phyloP scores from a whole-genome alignment of 2,329 filamentous ascomycete genomes.

The Talaromyces amestolkiae region DNA sequence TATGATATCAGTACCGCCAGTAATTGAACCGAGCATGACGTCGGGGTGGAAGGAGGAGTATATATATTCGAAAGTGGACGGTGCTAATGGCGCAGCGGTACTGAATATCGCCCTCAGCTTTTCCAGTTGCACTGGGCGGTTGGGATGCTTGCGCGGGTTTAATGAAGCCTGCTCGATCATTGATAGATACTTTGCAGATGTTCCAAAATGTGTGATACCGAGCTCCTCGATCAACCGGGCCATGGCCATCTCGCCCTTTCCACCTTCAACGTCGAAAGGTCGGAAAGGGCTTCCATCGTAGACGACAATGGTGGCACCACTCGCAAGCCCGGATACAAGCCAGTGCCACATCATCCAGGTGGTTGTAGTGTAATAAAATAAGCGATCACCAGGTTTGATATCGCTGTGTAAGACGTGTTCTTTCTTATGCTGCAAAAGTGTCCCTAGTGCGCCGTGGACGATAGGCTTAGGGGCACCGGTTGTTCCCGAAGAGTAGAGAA shows the following conservation, averaged over 20 bases:
- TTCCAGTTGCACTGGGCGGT: slow-evolving; percentile 40
- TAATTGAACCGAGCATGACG: slow-evolving; percentile 90
- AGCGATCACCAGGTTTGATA: slow-evolving; percentile 66
- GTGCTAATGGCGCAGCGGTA: slow-evolving; percentile 86
- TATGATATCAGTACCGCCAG: slow-evolving; percentile 93
- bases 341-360: slow-evolving; percentile 99
- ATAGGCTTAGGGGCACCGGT: slow-evolving; percentile 89
- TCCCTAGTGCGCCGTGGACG: slow-evolving; percentile 85
- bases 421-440: slow-evolving; percentile 94
- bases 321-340: slow-evolving; percentile 81
- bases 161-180: slow-evolving; percentile 77
- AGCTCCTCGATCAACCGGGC: slow-evolving; percentile 77
- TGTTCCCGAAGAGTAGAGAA: slow-evolving; percentile 90
- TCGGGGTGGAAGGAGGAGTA: slow-evolving; percentile 75
- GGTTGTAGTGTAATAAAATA: slow-evolving; percentile 93
- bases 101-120: slow-evolving; percentile 83
- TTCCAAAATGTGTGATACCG: slow-evolving; percentile 87
- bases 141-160: slow-evolving; percentile 54
- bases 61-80: slow-evolving; percentile 87
- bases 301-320: slow-evolving; percentile 76
- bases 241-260: slow-evolving; percentile 73
- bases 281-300: slow-evolving; percentile 92
- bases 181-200: slow-evolving; percentile 88
- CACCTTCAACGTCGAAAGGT: slow-evolving; percentile 56
- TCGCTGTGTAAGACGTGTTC: slow-evolving; percentile 87